Base-by-base conservation (phyloP, 2,329 filamentous ascomycete genomes). In the Thelonectria blattea region DNA sequence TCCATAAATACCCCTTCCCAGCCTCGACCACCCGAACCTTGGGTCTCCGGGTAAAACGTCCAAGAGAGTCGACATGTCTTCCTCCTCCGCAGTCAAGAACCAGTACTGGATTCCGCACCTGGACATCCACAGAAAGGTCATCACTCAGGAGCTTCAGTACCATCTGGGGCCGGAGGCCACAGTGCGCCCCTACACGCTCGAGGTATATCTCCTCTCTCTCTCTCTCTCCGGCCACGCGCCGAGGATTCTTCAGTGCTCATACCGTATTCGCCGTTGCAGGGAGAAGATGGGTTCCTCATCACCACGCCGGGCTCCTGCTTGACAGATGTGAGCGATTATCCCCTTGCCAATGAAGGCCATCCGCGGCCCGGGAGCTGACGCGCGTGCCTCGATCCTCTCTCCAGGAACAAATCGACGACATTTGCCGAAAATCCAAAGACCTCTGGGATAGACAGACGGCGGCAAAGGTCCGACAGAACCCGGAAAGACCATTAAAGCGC, bases 361-460 rank as follows among this genome's bases (percentile, higher is more conserved):
- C 41, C 32, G 60, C 52, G 47, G 20, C 57, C n/a, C 52, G 57
- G 56, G 63, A 71, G 58, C 72, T 68, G 58, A 52, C 24, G n/a
- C 47, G n/a, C 32, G 54, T 51, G 20, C 48, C 45, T 41, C 41
- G 24, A 11, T 34, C 7, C 32, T 49, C 27, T 20, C 27, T 20
- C 68, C 48, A 87, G 85, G 84, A 86, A 74, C 85, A 87, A 78
- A 87, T 87, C 64, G 83, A 87, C 68, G 85, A 87, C 67, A 85
- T 87, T 56, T 87, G 85, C 72, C 73, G 78, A 62, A 86, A 86
- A 71, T 86, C 84, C 37, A 84, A 79, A 62, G 82, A 85, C 56
- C 76, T 84, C 62, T 87, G 83, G 83, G 82, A 86, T 64, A 68
- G 68, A 65, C 82, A 86, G 71, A 82, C 81, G 15, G 82, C 82